A percentile compares a stretch with the other conserved stretches of the same genome.
These are phyloP conservation scores for Amphichorda felina DNA, from an alignment of 2,329 filamentous ascomycete species.

Conservation along the genomic window DNA sequence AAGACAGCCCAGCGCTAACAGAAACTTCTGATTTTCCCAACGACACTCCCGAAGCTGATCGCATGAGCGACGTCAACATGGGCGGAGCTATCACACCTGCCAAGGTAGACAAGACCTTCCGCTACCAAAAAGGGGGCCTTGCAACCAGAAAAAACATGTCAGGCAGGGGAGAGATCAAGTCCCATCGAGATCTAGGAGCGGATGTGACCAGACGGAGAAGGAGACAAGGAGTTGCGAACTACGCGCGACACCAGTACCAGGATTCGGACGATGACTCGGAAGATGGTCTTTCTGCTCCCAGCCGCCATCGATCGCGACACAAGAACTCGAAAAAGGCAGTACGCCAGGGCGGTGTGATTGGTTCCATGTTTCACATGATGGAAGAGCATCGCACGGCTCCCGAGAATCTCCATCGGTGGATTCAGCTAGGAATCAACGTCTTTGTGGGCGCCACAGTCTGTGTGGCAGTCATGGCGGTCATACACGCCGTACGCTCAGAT, in stretches of 20 bases:
- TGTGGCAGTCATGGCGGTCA: conserved; percentile 59
- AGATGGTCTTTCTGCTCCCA: conserved; percentile 10
- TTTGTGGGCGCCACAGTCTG: conserved; percentile 42
- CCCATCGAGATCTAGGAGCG: conserved; percentile 24
- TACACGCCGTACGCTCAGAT: conserved; percentile 61
- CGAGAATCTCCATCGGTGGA: conserved; percentile 46
- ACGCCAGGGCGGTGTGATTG: conserved; percentile 17
- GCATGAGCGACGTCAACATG: conserved; percentile 29
- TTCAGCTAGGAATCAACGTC: conserved; percentile 51
- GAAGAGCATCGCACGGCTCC: conserved; percentile 47
- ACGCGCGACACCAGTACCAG: conserved; percentile 7
- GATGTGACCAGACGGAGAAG: conserved; percentile 39
- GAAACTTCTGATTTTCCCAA: conserved; percentile 41
- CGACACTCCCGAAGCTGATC: conserved; percentile 40
- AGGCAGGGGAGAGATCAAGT: conserved; percentile 54
- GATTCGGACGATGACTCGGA: conserved; percentile 32
- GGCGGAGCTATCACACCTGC: conserved; percentile 30
- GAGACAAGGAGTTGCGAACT: conserved; percentile 35
- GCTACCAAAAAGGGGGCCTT: conserved; percentile 26
- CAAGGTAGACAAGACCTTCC: conserved; percentile 31
- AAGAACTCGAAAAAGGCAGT: conserved; percentile 9
- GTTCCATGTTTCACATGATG: conserved; percentile 36
- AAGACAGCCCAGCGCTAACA: conserved; percentile 48
- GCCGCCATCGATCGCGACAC: conserved; percentile 10
- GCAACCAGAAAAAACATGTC: conserved; percentile 30